A percentile compares a stretch with the other conserved stretches of the same genome.
These are phyloP conservation scores for Pseudocercospora eumusae DNA, from an alignment of 2,329 filamentous ascomycete genomes.

Conservation along the genomic window DNA sequence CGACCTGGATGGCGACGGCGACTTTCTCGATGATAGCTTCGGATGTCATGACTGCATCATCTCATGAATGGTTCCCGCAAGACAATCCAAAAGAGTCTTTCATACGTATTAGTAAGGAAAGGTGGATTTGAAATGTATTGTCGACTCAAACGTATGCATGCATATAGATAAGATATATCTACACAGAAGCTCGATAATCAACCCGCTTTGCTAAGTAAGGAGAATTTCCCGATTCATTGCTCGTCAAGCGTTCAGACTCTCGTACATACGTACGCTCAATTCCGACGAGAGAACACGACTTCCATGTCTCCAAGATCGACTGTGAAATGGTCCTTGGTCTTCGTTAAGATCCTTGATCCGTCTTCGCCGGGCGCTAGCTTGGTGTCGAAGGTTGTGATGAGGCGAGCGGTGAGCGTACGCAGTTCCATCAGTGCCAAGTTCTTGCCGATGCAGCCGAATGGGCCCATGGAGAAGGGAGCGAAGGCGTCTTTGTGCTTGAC, in stretches of 20 bases:
- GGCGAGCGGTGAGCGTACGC: slow-evolving; percentile 38
- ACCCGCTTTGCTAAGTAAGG: slow-evolving; percentile 1
- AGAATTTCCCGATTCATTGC: background rate
- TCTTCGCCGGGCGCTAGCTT: slow-evolving; percentile 43
- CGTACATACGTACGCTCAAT: no score
- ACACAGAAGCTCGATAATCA: background rate
- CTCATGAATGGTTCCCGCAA: no score
- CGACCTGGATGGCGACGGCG: no score
- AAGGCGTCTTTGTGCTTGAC: slow-evolving; percentile 43
- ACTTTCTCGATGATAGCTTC: no score
- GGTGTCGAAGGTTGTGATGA: slow-evolving; percentile 43
- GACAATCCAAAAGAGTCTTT: no score
- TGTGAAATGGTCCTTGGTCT: slow-evolving; percentile 44
- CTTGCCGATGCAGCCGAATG: slow-evolving; percentile 44
- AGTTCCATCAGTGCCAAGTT: slow-evolving; percentile 44
- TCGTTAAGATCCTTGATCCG: slow-evolving; percentile 36
- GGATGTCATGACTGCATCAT: no score
- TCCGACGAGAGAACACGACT: slow-evolving; percentile 29
- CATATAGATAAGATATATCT: no score
- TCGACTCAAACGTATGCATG: no score
- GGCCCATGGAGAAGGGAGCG: slow-evolving; percentile 42
- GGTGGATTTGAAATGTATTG: no score
- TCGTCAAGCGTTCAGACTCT: no score
- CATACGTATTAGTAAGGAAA: no score
- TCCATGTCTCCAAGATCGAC: slow-evolving; percentile 35